Evolutionary conservation across 148 eudicot genomes (phyloP).

Genomic region (Heliosperma pusillum): DNA sequence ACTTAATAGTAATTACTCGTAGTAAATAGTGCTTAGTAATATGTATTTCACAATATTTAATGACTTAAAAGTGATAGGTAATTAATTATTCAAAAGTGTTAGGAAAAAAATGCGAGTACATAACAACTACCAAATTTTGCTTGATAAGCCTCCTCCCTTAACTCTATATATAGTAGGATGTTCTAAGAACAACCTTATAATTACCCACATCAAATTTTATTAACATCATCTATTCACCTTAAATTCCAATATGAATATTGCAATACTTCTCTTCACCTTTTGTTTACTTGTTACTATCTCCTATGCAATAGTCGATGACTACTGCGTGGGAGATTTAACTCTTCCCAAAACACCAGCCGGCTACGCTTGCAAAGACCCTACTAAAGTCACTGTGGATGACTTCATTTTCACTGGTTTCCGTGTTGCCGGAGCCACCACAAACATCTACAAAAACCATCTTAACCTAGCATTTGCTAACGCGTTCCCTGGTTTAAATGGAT

Average conservation of each 20-base stretch:
- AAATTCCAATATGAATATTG: neutral
- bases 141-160: neutral
- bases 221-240: neutral
- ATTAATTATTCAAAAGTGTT: no score
- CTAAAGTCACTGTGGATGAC: constrained; percentile 19
- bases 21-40: no score
- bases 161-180: constrained; percentile 4
- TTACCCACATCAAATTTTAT: neutral
- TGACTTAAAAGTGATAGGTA: no score
- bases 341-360: constrained; percentile 28
- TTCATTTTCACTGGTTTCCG: constrained; percentile 23
- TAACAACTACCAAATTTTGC: neutral
- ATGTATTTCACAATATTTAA: no score
- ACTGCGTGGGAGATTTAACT: constrained; percentile 18
- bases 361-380: constrained; percentile 25
- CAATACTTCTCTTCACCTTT: neutral
- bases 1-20: no score
- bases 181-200: neutral
- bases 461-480: constrained; percentile 18
- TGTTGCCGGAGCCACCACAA: constrained; percentile 14
- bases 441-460: constrained; percentile 19
- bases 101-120: no score
- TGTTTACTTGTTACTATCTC: constrained; percentile 10
- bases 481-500: constrained; percentile 10
- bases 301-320: constrained; percentile 18